phyloP scores from a whole-genome alignment of 345 rosid genomes.

The Bruguiera gymnorhiza region DNA sequence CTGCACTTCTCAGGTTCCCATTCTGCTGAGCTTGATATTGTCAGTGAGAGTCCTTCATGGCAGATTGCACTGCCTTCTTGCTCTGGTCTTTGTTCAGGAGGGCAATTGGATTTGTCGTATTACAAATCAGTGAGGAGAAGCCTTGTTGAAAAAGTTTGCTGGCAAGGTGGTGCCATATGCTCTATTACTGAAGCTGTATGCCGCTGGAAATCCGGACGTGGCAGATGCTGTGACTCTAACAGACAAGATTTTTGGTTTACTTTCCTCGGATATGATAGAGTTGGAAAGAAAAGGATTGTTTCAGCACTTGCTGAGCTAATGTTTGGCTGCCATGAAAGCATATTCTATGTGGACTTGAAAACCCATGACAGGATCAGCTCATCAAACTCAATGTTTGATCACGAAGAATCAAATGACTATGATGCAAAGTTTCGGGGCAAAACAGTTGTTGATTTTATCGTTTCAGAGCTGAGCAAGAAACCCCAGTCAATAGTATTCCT shows the following conservation, averaged over 20 bases:
- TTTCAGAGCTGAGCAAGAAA: slow-evolving; percentile 48
- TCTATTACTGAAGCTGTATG: slow-evolving; percentile 46
- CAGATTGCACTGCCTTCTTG: slow-evolving; percentile 23
- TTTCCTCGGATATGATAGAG: slow-evolving; percentile 69
- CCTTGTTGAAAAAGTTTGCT: slow-evolving; percentile 51
- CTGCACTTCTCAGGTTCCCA: slow-evolving; percentile 21
- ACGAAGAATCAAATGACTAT: slow-evolving; percentile 25
- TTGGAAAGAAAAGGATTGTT: slow-evolving; percentile 65
- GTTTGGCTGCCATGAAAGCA: slow-evolving; percentile 39
- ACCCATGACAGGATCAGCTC: slow-evolving; percentile 24
- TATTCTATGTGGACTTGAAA: slow-evolving; percentile 48
- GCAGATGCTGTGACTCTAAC: slow-evolving; percentile 22
- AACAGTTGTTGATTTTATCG: slow-evolving; percentile 48
- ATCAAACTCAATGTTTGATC: slow-evolving; percentile 25
- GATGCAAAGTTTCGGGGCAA: slow-evolving; percentile 42
- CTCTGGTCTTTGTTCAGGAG: slow-evolving; percentile 25
- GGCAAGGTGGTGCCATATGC: slow-evolving; percentile 60
- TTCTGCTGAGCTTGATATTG: slow-evolving; percentile 20
- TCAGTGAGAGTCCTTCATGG: slow-evolving; percentile 27
- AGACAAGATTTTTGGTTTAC: slow-evolving; percentile 53
- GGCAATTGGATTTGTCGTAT: slow-evolving; percentile 30
- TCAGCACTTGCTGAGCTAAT: slow-evolving; percentile 53
- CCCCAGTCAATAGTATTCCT: slow-evolving; percentile 54
- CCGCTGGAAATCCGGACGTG: slow-evolving; percentile 39
- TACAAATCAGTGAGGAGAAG: slow-evolving; percentile 43